Evolutionary conservation across 2,329 filamentous ascomycete genomes (phyloP).

Genomic region (Ophidiomyces ophidiicola): DNA sequence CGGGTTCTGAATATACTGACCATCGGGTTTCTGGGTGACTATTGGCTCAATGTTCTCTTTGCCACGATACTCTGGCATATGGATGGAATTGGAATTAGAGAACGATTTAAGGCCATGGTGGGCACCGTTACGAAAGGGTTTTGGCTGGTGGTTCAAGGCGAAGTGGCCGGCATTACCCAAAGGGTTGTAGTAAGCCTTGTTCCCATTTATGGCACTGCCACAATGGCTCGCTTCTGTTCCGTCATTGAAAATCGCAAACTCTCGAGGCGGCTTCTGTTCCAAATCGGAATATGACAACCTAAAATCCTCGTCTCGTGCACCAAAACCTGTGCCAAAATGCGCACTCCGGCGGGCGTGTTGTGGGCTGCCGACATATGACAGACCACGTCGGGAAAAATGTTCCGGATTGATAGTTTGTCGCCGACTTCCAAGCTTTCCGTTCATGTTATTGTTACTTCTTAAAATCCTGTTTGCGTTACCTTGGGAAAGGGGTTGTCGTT

Average conservation of each 20-base stretch:
- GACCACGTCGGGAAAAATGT: slow-evolving; percentile 14
- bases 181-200: slow-evolving; percentile 7
- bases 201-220: neutral
- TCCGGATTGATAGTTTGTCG: slow-evolving; percentile 10
- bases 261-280: slow-evolving; percentile 21
- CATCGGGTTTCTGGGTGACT: slow-evolving; percentile 18
- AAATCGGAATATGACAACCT: slow-evolving; percentile 23
- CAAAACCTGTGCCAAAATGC: slow-evolving; percentile 17
- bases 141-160: slow-evolving; percentile 17
- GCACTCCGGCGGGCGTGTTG: slow-evolving; percentile 15
- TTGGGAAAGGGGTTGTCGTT: slow-evolving; percentile 21
- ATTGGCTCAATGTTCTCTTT: slow-evolving; percentile 33
- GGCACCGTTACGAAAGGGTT: slow-evolving; percentile 3
- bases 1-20: slow-evolving; percentile 19
- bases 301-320: slow-evolving; percentile 25
- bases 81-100: slow-evolving; percentile 11
- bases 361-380: slow-evolving; percentile 19
- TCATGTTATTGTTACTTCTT: slow-evolving; percentile 21
- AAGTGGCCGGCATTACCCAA: slow-evolving; percentile 15
- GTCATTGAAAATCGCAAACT: slow-evolving; percentile 31
- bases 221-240: slow-evolving; percentile 5
- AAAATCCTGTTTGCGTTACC: slow-evolving; percentile 25
- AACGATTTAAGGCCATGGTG: neutral
- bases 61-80: slow-evolving; percentile 14
- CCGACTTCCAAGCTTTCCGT: slow-evolving; percentile 16